Evolutionary conservation across 345 rosid species (phyloP), one percentile per base, ranked within the genome.

Genomic region (Salix koriyanagi): DNA sequence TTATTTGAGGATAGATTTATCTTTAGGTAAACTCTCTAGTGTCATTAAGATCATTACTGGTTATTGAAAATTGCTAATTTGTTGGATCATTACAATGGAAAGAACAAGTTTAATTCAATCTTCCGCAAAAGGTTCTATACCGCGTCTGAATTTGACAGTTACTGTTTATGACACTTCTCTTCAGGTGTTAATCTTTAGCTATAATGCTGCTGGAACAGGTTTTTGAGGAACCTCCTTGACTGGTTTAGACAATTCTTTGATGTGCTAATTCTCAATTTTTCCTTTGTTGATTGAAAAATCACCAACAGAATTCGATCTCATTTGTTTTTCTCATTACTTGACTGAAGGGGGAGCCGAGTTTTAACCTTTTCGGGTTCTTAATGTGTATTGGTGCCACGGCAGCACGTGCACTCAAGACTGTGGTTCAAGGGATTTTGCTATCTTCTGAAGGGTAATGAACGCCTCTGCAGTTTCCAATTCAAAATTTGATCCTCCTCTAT

Each of bases 381-480:
- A 76, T 82, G 75, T 85, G 88, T 34, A 9, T 83, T 37, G 75
- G 83, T n/a, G 90, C 88, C 13, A 85, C 90, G 32, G 90, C 87
- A 19, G 88, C 90, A 7, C 67, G 90, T 67, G 88, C 90, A 25
- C 79, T 87, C 32, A 87, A 85, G 79, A 42, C 90, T 12, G 85
- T 85, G 48, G 79, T 87, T 79, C 90, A 85, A 74, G 86, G 90
- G 70, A 78, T 87, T 79, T 71, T 85, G 84, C 86, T 87, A 28
- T 85, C 86, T 12, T 83, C 83, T 23, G 90, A 87, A 74, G 90
- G 87, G 88, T 87, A 83, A 36, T 23, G 7, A 32, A 15, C 42
- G 13, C 54, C 73, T 69, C 69, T 19, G 1, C 16, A 26, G 11
- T 52, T 32, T 62, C 1, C 46, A 64, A 4, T 37, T 16, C 42